phyloP scores from a whole-genome alignment of 495 filamentous ascomycete species.

The Filosporella fistucella region DNA sequence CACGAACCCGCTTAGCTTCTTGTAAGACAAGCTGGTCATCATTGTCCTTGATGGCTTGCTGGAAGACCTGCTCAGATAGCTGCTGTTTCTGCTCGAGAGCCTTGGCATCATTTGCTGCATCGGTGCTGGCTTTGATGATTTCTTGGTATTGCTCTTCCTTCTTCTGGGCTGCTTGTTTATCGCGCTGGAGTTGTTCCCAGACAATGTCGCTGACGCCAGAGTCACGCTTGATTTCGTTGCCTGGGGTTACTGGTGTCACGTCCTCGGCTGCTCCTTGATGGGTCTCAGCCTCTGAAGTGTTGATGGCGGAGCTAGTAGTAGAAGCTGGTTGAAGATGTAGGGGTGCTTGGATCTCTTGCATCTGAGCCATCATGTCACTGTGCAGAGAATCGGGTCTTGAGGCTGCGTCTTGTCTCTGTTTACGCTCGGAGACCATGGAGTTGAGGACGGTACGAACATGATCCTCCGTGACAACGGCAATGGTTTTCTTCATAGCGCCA shows the following conservation, averaged over 20 bases:
- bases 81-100: background rate
- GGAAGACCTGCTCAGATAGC: no score
- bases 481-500: background rate
- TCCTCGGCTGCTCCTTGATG: background rate
- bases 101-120: background rate
- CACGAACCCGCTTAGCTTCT: no score
- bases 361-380: no score
- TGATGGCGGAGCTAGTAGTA: no score
- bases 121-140: constrained; percentile 25
- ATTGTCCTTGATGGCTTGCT: no score
- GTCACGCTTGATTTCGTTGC: constrained; percentile 33
- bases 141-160: constrained; percentile 10
- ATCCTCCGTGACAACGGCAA: background rate
- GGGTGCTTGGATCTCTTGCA: no score
- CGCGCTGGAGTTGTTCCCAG: constrained; percentile 54
- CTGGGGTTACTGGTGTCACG: background rate
- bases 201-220: constrained; percentile 51
- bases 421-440: no score
- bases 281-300: no score
- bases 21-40: no score
- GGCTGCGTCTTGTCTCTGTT: no score
- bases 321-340: no score
- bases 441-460: constrained; percentile 10
- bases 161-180: constrained; percentile 27
- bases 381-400: no score